Evolutionary conservation across 306 rosid species (phyloP), one percentile per base, ranked within the genome.

Genomic region (Albizia julibrissin): DNA sequence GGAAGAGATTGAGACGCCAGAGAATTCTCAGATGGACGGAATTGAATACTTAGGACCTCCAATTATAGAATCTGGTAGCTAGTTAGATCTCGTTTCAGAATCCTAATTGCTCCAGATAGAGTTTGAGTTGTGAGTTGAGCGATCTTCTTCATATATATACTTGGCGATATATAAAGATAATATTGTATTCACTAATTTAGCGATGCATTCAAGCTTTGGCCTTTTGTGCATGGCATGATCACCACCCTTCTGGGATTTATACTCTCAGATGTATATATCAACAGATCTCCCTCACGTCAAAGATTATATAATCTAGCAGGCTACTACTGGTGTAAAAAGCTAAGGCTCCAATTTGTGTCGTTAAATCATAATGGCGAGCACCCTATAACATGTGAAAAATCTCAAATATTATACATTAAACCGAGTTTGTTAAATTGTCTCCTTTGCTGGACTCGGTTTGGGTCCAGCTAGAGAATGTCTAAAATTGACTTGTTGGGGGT

Each of bases 1-100:
- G 72, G 97, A 92, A 83, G 97, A 90, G 83, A 90, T 92, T 73
- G 92, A 89, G 87, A 27, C 82, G 86, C 93, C 91, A 43, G 91
- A 86, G 78, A 81, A 92, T 75, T 83, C 85, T 18, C 27, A 72
- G 31, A 88, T 92, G 89, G 90, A 86, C 81, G 85, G 82, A 39
- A 92, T 92, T 34, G 85, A 87, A 72, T 92, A 92, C 79, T 42
- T 81, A 62, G 97, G 97, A 33, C 97, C 97, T 37, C 90, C 71
- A 76, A 61, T 92, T 83, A 67, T 18, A 37, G 85, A 83, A 49
- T 79, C 52, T 29, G 40, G 40, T 37, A 37, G 76, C 43, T 5
- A 65, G 49, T 54, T 80, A 86, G 82, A 70, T 68, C 29, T 68
- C 29, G 40, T 24, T 71, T 71, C 31, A 67, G 75, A 58, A 24